phyloP scores from a whole-genome alignment of 805 yeast genomes.

The Wickerhamiella australiensis region DNA sequence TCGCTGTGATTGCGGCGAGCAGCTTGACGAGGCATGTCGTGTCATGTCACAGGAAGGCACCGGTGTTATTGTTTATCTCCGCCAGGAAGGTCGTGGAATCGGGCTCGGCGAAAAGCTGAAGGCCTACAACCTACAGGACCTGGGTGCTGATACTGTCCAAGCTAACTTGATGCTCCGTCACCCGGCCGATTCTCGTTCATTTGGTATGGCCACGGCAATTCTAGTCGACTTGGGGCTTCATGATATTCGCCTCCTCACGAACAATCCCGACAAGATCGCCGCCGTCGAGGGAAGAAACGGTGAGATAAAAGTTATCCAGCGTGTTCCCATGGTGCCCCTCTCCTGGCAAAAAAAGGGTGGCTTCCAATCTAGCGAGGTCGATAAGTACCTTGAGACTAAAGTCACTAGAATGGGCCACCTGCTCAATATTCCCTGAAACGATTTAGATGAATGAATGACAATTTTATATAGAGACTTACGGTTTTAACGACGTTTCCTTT shows the following conservation, averaged over 20 bases:
- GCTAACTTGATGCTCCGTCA: conserved; percentile 87
- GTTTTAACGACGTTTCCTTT: neutral
- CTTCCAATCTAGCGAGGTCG: conserved; percentile 72
- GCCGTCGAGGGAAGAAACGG: conserved; percentile 86
- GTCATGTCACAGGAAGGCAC: conserved; percentile 76
- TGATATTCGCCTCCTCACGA: conserved; percentile 69
- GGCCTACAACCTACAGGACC: conserved; percentile 91
- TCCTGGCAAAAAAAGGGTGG: conserved; percentile 73
- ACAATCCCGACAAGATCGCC: conserved; percentile 89
- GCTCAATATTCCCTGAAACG: conserved; percentile 31
- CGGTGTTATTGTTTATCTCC: conserved; percentile 87
- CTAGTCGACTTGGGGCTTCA: conserved; percentile 65
- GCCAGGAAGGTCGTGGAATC: conserved; percentile 98
- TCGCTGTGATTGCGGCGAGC: conserved; percentile 98
- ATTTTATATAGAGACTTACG: neutral
- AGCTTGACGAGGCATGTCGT: conserved; percentile 94
- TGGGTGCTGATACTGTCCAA: conserved; percentile 97
- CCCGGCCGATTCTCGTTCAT: conserved; percentile 96
- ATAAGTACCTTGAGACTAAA: conserved; percentile 86
- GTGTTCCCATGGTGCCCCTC: conserved; percentile 94
- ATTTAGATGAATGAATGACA: neutral
- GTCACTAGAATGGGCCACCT: conserved; percentile 96
- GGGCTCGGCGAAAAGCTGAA: conserved; percentile 96
- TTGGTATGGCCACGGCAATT: conserved; percentile 88
- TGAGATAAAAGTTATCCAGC: conserved; percentile 61